Base-by-base conservation (phyloP, 2,329 filamentous ascomycete species). In the Claviceps sp. region DNA sequence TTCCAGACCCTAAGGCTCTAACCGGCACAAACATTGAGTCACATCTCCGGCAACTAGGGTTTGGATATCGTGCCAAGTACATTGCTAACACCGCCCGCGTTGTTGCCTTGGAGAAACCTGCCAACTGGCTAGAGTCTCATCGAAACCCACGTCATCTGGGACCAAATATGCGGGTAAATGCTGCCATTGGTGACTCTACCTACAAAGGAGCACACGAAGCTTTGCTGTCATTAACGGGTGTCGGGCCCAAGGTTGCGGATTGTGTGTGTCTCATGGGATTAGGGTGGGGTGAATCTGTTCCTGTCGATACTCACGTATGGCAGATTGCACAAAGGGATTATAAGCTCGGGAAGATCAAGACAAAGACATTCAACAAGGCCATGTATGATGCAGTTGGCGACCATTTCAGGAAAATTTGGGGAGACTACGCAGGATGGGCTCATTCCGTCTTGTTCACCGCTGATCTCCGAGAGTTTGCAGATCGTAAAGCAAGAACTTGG, bases 301-400 rank as follows among this genome's bases (percentile, higher is more conserved):
- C 93, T 0, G 87, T 98, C 36, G 93, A 98, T 67, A 98, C 94
- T 1, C 94, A 98, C 68, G 89, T 98, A 13, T 97, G 90, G 91
- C 90, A 97, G 71, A 97, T 98, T 62, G 94, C 93, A 0, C 88
- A 94, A 65, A 78, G 93, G 50, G 93, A 98, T 67, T 98, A 98
- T 70, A 89, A 84, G 54, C 95, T 98, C 61, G 87, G 88, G 6
- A 91, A 88, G 62, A 81, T 80, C 8, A 93, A 90, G 62, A 86
- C 68, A 55, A 91, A 89, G 62, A 91, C 88, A 47, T 75, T 98
- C 56, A 96, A 85, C 14, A 94, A 94, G 63, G 79, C 77, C 42
- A 90, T 88, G 56, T 97, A 98, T 62, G 84, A 93, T 63, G 87
- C 89, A 0, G 82, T 98, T 14, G 93, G 87, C 0, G 87, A 95